Percentiles rank a stretch among this genome's conserved stretches.
These are phyloP conservation scores for Talaromyces pinophilus DNA, from an alignment of 2,329 filamentous ascomycete species.

Conservation along the genomic window DNA sequence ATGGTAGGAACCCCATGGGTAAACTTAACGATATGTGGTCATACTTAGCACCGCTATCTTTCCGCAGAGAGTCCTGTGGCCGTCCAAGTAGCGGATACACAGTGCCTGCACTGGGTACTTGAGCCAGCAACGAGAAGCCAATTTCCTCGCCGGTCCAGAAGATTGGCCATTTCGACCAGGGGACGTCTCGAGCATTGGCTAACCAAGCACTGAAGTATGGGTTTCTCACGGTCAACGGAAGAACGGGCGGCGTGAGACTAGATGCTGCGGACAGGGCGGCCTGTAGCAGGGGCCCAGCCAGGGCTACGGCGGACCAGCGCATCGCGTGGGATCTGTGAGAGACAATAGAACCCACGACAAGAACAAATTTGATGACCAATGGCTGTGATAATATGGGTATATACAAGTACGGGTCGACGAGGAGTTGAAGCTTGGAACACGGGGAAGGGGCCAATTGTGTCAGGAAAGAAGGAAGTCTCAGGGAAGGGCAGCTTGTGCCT, in stretches of 20 bases:
- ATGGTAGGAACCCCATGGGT: conserved; percentile 12
- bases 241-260: conserved; percentile 61
- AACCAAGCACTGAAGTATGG: conserved; percentile 80
- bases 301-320: conserved; percentile 35
- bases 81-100: conserved; percentile 67
- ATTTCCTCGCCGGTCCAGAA: conserved; percentile 74
- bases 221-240: conserved; percentile 72
- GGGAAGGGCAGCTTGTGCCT: conserved; percentile 1
- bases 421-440: neutral
- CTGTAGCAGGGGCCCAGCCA: conserved; percentile 42
- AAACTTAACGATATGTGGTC: conserved; percentile 9
- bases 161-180: conserved; percentile 85
- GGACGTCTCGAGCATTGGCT: conserved; percentile 68
- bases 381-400: conserved; percentile 9
- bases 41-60: conserved; percentile 40
- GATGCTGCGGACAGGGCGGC: conserved; percentile 51
- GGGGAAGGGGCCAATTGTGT: neutral
- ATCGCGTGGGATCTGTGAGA: conserved; percentile 29
- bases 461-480: neutral
- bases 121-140: conserved; percentile 64
- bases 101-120: conserved; percentile 59
- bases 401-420: neutral
- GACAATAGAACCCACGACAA: neutral
- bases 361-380: neutral
- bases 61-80: conserved; percentile 62